These are phyloP conservation scores for Chrysanthemum seticuspe DNA, from an alignment of 129 eudicot genomes.

Conservation along the genomic window DNA sequence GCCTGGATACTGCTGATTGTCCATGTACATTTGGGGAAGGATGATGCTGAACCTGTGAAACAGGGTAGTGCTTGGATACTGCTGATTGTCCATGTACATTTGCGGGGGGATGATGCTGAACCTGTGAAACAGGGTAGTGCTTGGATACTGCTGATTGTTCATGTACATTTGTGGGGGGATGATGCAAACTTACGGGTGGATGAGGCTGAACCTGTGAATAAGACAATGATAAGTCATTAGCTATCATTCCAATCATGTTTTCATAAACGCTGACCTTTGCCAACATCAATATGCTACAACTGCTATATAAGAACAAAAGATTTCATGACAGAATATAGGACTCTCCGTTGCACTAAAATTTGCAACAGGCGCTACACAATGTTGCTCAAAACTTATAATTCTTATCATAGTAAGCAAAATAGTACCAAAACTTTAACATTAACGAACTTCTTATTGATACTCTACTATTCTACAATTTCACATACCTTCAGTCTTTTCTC, in stretches of 20 bases:
- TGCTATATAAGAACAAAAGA: background rate
- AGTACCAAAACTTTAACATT: too few species aligned
- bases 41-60: constrained; percentile 42
- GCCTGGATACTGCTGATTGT: constrained; percentile 38
- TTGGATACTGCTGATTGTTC: constrained; percentile 39
- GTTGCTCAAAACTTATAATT: too few species aligned
- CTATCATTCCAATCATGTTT: background rate
- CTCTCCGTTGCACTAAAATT: too few species aligned
- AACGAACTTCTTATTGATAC: too few species aligned
- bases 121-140: constrained; percentile 32
- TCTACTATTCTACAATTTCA: background rate
- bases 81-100: constrained; percentile 31
- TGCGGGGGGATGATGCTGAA: constrained; percentile 35
- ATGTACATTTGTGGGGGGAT: background rate
- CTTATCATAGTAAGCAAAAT: too few species aligned
- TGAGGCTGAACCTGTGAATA: constrained; percentile 43
- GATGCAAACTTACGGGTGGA: constrained; percentile 19
- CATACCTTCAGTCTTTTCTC: constrained; percentile 61
- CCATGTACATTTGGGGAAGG: constrained; percentile 30
- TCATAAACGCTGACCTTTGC: background rate
- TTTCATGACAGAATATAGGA: background rate
- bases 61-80: constrained; percentile 31
- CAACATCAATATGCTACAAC: constrained; percentile 13
- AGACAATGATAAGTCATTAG: constrained; percentile 11
- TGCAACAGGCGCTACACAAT: too few species aligned